Base-by-base conservation (phyloP, 306 rosid genomes). In the Cicer bijugum region DNA sequence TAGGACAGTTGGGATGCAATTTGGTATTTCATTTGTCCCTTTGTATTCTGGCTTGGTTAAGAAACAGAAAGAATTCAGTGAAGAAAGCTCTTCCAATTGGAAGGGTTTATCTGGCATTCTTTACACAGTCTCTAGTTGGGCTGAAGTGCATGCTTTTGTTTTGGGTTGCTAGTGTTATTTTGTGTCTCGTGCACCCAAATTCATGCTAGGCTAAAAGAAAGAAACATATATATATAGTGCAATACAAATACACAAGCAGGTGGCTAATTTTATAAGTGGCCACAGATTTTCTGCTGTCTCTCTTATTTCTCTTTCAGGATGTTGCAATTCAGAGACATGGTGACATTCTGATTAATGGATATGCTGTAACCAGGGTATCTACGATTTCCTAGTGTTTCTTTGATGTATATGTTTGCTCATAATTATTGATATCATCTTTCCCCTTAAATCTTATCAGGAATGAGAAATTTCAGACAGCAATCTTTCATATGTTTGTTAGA, bases 131-230 rank as follows among this genome's bases (percentile, higher is more conserved):
- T 81, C 86, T 73, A 78, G 88, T 81, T 95, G 99, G 99, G 96
- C 96, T 20, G 99, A 95, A 87, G 91, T 95, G 69, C 97, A 95
- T 80, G 97, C 99, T 75, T 90, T 92, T 80, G 85, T 95, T 75
- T 82, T 95, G 86, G 99, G 97, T 75, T 87, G 93, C 79, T 89
- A 92, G 93, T 58, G 77, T 81, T 81, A 74, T 77, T 83, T 75
- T 61, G 52, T 77, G 83, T 89, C 77, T 61, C 77, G 28, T 5
- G 83, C 76, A 78, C 83, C 80, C 77, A 77, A 60, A 69, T 71
- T 74, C 83, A 78, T 84, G 87, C 80, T 72, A 79, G 83, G 88
- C 50, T 69, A 73, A 83, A 71, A 73, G 62, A 68, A 77, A 72
- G 77, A 76, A 69, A 69, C 81, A 80, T 77, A 85, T 72, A 28